phyloP scores from a whole-genome alignment of 1,284 basidiomycete species.

The Fomitopsis schrenkii region DNA sequence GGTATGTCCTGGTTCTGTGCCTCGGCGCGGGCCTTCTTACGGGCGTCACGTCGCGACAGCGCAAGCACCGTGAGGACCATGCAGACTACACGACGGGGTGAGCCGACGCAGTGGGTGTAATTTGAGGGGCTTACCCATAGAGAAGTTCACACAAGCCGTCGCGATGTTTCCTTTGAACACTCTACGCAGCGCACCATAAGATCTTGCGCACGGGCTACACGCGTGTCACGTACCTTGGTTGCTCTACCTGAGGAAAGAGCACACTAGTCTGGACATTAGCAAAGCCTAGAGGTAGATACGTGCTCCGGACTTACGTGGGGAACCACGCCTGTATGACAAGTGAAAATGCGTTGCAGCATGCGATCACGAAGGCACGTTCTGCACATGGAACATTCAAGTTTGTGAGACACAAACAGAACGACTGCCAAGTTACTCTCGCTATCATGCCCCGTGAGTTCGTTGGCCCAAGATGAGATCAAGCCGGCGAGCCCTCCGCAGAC shows the following conservation, averaged over 20 bases:
- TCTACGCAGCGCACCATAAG: slow-evolving; percentile 8
- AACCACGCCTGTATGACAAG: slow-evolving; percentile 35
- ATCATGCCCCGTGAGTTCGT: slow-evolving; percentile 35
- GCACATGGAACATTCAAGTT: background rate
- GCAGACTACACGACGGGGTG: background rate
- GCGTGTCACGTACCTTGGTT: slow-evolving; percentile 26
- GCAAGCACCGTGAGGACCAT: slow-evolving; percentile 2
- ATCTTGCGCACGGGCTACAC: background rate
- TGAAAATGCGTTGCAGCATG: slow-evolving; percentile 36
- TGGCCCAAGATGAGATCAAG: slow-evolving; percentile 38
- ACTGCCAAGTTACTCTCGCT: slow-evolving; percentile 30
- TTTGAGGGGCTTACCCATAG: slow-evolving; percentile 24
- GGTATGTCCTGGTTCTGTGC: background rate
- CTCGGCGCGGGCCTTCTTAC: background rate
- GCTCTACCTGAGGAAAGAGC: slow-evolving; percentile 38
- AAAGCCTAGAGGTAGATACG: background rate
- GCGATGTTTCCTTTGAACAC: slow-evolving; percentile 35
- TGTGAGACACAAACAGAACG: background rate
- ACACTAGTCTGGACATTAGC: slow-evolving; percentile 19
- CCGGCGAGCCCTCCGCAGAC: slow-evolving; percentile 32
- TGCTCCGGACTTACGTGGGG: slow-evolving; percentile 23
- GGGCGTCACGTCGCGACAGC: slow-evolving; percentile 7
- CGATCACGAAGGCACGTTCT: slow-evolving; percentile 38
- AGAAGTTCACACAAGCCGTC: slow-evolving; percentile 31
- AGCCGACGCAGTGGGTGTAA: background rate